A percentile compares a stretch with the other conserved stretches of the same genome.
These are phyloP conservation scores for Coemansia asiatica DNA, from an alignment of 192 early-diverging fungal species.

Conservation along the genomic window DNA sequence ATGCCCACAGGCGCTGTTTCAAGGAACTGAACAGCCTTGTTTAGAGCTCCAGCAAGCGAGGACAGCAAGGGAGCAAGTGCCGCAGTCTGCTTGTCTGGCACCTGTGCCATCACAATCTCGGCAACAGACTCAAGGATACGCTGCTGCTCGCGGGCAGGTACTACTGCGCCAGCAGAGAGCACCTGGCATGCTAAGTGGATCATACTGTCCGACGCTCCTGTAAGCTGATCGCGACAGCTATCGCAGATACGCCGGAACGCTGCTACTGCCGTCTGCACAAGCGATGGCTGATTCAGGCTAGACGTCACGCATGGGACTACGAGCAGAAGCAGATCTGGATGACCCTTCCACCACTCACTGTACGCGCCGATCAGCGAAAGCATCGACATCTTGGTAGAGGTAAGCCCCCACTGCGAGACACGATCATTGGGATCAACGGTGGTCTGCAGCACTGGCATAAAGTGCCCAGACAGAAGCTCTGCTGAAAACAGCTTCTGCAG, in stretches of 20 bases:
- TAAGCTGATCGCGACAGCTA: slow-evolving; percentile 64
- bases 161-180: slow-evolving; percentile 23
- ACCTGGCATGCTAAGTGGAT: slow-evolving; percentile 63
- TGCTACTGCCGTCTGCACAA: slow-evolving; percentile 63
- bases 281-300: slow-evolving; percentile 57
- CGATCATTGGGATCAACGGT: slow-evolving; percentile 22
- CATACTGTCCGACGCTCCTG: slow-evolving; percentile 60
- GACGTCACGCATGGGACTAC: slow-evolving; percentile 67
- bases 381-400: slow-evolving; percentile 21
- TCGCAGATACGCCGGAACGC: slow-evolving; percentile 72
- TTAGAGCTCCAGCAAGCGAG: slow-evolving; percentile 15
- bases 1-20: slow-evolving; percentile 11
- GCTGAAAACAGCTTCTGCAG: slow-evolving; percentile 63
- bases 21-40: slow-evolving; percentile 11
- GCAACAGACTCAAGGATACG: slow-evolving; percentile 49
- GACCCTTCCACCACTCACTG: slow-evolving; percentile 67
- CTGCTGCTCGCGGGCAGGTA: slow-evolving; percentile 51
- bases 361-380: slow-evolving; percentile 59
- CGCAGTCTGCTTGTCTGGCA: slow-evolving; percentile 19
- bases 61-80: slow-evolving; percentile 24
- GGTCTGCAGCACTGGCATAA: slow-evolving; percentile 49
- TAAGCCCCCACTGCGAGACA: slow-evolving; percentile 29
- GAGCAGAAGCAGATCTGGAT: slow-evolving; percentile 59
- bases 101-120: slow-evolving; percentile 34
- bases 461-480: slow-evolving; percentile 31